A percentile compares a stretch with the other conserved stretches of the same genome.
Evolutionary conservation across 2,329 filamentous ascomycete genomes (phyloP).

Genomic region (Epichloe brachyelytri): DNA sequence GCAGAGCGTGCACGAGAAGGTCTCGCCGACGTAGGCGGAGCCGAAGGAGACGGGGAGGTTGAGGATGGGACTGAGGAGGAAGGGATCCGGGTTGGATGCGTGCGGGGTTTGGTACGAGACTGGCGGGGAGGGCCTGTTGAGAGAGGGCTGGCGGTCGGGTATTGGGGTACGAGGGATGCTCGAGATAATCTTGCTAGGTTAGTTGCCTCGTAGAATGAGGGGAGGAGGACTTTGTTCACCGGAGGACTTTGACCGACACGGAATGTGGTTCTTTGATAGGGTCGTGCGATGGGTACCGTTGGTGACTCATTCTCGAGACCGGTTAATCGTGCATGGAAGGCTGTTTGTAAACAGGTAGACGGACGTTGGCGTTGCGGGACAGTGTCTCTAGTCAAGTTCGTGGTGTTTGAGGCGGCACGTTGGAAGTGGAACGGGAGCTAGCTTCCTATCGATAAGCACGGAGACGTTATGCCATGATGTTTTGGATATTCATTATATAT

Average conservation of each 20-base stretch:
- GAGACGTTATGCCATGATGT: not conserved
- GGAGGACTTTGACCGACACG: conserved; percentile 63
- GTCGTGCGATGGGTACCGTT: conserved; percentile 43
- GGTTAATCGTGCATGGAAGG: not conserved
- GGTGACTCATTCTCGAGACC: conserved; percentile 37
- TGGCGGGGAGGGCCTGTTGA: conserved; percentile 46
- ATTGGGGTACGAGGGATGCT: conserved; percentile 61
- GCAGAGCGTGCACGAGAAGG: conserved; percentile 86
- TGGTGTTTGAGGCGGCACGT: not conserved
- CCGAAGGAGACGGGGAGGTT: conserved; percentile 86
- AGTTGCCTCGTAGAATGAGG: not conserved
- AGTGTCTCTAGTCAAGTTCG: not conserved
- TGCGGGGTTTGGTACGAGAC: conserved; percentile 48
- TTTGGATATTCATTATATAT: not conserved
- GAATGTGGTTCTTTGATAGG: conserved; percentile 62
- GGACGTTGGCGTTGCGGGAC: not conserved
- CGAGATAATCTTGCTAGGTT: conserved; percentile 55
- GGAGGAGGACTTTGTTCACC: conserved; percentile 27
- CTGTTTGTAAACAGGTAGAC: not conserved
- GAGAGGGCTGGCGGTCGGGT: conserved; percentile 41
- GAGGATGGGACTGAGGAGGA: conserved; percentile 51
- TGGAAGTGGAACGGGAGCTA: not conserved
- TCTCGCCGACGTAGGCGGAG: conserved; percentile 89
- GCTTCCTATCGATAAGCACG: conserved; percentile 5
- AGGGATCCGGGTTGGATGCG: conserved; percentile 38